Conservation (phyloP, 2,329 filamentous ascomycete species). For the Dothideomycetes sp. region DNA sequence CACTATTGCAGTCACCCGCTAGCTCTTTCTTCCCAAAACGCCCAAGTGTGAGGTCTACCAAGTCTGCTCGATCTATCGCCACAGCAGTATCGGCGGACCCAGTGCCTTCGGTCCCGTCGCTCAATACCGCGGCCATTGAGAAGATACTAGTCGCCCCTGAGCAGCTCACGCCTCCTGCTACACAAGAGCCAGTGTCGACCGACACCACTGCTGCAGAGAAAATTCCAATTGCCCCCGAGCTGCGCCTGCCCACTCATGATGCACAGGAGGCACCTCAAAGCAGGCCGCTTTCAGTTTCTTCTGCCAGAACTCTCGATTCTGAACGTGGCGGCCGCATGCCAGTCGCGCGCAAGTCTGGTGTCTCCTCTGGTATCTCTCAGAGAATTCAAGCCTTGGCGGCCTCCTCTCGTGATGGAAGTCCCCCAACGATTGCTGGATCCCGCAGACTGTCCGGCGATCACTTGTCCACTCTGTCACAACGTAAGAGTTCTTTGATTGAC, state of each 20-base stretch:
- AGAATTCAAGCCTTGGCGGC: slow-evolving; percentile 90
- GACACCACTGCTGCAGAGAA: slow-evolving; percentile 3
- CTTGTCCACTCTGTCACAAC: slow-evolving; percentile 1
- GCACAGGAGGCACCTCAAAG: background rate
- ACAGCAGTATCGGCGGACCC: background rate
- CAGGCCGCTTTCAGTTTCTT: slow-evolving; percentile 4
- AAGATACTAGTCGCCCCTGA: background rate
- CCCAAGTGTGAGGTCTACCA: slow-evolving; percentile 19
- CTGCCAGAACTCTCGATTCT: background rate
- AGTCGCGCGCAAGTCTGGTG: slow-evolving; percentile 53
- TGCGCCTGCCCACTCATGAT: background rate
- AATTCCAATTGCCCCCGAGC: background rate
- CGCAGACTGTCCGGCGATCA: slow-evolving; percentile 5
- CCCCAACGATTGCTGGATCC: slow-evolving; percentile 3
- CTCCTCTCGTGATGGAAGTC: slow-evolving; percentile 34
- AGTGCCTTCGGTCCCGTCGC: background rate
- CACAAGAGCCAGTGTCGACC: slow-evolving; percentile 1
- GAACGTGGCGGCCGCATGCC: slow-evolving; percentile 1
- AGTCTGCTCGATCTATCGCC: slow-evolving; percentile 18
- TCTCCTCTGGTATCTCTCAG: slow-evolving; percentile 85
- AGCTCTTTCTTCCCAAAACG: slow-evolving; percentile 48
- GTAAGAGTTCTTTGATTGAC: slow-evolving; percentile 11
- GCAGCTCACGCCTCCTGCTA: too few relatives aligned
- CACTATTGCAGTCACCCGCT: slow-evolving; percentile 74
- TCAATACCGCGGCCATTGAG: background rate